Evolutionary conservation across 192 early-diverging fungal genomes (phyloP).

Genomic region (Dissophora ornata): DNA sequence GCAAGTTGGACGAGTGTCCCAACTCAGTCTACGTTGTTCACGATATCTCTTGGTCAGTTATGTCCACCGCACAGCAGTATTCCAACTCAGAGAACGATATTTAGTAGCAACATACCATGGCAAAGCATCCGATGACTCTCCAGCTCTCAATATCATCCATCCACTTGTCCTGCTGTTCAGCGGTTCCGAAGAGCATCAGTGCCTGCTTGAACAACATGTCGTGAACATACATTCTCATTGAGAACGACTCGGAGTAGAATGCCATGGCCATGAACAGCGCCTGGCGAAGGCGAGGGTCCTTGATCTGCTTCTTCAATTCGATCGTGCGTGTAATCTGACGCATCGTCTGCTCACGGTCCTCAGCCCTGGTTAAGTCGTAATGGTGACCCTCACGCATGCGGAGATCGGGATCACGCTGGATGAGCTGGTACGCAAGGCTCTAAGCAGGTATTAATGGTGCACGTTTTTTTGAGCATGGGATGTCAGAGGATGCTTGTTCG

Average conservation of each 20-base stretch:
- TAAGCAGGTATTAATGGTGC: not conserved
- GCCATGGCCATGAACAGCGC: slow-evolving; percentile 58
- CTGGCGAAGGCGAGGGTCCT: slow-evolving; percentile 52
- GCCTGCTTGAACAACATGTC: slow-evolving; percentile 68
- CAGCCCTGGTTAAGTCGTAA: slow-evolving; percentile 60
- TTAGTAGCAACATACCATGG: slow-evolving; percentile 60
- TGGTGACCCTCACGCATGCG: slow-evolving; percentile 59
- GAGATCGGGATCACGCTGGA: slow-evolving; percentile 65
- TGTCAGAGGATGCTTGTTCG: too few relatives aligned
- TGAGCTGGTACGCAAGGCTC: slow-evolving; percentile 55
- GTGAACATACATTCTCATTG: slow-evolving; percentile 72
- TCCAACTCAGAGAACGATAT: slow-evolving; percentile 67
- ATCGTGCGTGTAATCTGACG: slow-evolving; percentile 61
- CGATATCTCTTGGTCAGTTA: too few relatives aligned
- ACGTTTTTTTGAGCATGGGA: slow-evolving; percentile 5
- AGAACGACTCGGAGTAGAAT: slow-evolving; percentile 67
- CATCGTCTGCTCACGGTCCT: slow-evolving; percentile 70
- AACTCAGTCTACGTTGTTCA: slow-evolving; percentile 62
- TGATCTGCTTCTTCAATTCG: slow-evolving; percentile 50
- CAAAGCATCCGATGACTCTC: slow-evolving; percentile 72
- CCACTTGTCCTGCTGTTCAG: slow-evolving; percentile 66
- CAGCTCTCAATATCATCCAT: slow-evolving; percentile 64
- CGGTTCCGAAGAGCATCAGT: slow-evolving; percentile 66
- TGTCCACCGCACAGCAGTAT: too few relatives aligned
- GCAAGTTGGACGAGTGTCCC: slow-evolving; percentile 69